Conservation (phyloP, 225 moss, liverwort and hornwort species). For the Marchantia polymorpha region DNA sequence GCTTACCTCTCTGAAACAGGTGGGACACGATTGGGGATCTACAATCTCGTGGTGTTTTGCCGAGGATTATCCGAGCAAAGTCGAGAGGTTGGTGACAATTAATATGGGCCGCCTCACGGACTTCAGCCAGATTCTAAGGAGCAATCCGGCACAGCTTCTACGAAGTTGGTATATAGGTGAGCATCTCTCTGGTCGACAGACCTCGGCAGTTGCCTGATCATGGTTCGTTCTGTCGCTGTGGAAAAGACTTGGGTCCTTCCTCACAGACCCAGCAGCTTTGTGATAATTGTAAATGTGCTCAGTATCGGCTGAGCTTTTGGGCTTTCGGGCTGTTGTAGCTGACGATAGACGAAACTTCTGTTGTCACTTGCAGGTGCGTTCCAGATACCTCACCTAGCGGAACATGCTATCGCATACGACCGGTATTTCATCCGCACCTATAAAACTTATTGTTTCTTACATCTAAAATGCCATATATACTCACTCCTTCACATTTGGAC, state of each 20-base stretch:
- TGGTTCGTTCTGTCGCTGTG: background rate
- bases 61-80: conserved; percentile 69
- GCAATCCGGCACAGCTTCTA: conserved; percentile 46
- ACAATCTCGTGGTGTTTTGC: conserved; percentile 64
- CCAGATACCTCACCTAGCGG: conserved; percentile 32
- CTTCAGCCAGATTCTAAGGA: conserved; percentile 36
- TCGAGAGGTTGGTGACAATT: conserved; percentile 54
- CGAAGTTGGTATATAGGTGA: conserved; percentile 69
- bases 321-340: background rate
- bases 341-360: conserved; percentile 6
- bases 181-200: background rate
- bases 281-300: background rate
- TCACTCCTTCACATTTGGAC: too few species aligned
- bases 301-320: background rate
- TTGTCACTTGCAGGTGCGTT: conserved; percentile 45
- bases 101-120: conserved; percentile 48
- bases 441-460: too few species aligned
- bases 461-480: too few species aligned
- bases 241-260: too few species aligned
- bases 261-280: too few species aligned
- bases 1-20: conserved; percentile 38
- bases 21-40: conserved; percentile 83
- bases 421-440: conserved; percentile 6
- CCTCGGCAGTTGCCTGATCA: background rate
- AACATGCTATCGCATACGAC: background rate